Base-by-base conservation (phyloP, 2,329 filamentous ascomycete species). In the Fusarium coffeatum region DNA sequence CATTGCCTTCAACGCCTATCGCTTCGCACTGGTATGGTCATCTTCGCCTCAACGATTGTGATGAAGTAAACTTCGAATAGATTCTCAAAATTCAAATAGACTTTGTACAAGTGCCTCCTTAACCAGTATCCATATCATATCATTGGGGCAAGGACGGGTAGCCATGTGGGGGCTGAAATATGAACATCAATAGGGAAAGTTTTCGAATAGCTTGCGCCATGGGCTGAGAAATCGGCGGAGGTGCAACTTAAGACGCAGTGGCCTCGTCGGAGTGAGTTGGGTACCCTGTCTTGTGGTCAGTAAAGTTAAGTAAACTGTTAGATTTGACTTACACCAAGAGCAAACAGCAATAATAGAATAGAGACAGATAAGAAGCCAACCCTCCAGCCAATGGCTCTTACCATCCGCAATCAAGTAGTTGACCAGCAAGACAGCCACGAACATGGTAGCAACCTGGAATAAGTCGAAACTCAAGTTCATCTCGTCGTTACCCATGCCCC, bases 371-470 rank as follows among this genome's bases (percentile, higher is more conserved):
- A 96, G 80, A 61, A 95, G 81, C 64, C 89, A 88, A 5, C 93
- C 93, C 79, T 96, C 93, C 0, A 95, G 85, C 83, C 93, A 96
- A 73, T 95, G 93, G 67, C 90, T 94, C 78, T 93, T 89, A 30
- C 93, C 93, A 73, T 97, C 93, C 22, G 90, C 86, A 50, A 97
- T 93, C 45, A 97, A 81, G 77, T 97, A 97, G 77, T 97, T 97
- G 61, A 94, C 92, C 34, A 97, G 85, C 43, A 97, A 88, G 0
- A 93, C 92, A 3, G 93, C 90, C 15, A 96, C 92, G 72, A 97
- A 97, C 42, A 97, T 83, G 42, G 92, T 90, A 23, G 94, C 91
- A 16, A 97, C 90, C 81, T 97, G 93, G 83, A 98, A 98, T 1
- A 90, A 90, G 76, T 97, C 93, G 77, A 97, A 96, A 78, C 91